Evolutionary conservation across 257 asterid genomes (phyloP), one percentile per base, ranked within the genome.

Genomic region (Solanum chilense): DNA sequence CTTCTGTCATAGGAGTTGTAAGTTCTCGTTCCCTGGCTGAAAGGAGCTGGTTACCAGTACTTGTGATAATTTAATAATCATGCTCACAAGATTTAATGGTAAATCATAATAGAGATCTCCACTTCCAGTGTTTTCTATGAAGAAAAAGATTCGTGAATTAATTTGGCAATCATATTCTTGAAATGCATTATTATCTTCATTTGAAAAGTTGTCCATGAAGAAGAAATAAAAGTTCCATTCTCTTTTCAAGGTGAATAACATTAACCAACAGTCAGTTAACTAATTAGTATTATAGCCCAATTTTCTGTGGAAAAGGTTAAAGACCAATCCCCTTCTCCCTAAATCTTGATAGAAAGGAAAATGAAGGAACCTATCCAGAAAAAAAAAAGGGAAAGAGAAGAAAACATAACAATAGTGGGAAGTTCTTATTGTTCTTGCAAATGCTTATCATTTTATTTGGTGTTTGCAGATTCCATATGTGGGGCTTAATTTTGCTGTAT

Each of bases 1-100:
- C 99, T 85, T 97, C 99, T 86, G 99, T 97, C 80, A 97, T 97
- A 81, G 99, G 99, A 91, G 99, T 97, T 42, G 99, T 97, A 92
- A 94, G 99, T 92, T 86, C 88, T 82, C 29, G 52, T 64, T 83
- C 84, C 68, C 39, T 80, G 85, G 44, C 29, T 80, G 25, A 80
- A 47, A 80, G 68, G 68, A 80, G 31, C 66, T 47, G 84, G 18
- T 49, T 47, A 10, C 68, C 44, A 29, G 68, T 80, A 47, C 29
- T 80, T 20, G 21, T 80, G 35, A 21, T 29, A 16, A 80, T 80
- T 47, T 80, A 31, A 80, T 29, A 29, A 80, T 69, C 29, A 45
- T 29, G 85, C 64, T 16, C 68, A 29, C 85, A 47, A 10, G 18
- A 29, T 78, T 16, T 80, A 39, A 20, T 47, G 4, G 85, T 80